Evolutionary conservation across 83 land plant species (phyloP), one percentile per base, ranked within the genome.

Genomic region (Isoetes engelmannii): DNA sequence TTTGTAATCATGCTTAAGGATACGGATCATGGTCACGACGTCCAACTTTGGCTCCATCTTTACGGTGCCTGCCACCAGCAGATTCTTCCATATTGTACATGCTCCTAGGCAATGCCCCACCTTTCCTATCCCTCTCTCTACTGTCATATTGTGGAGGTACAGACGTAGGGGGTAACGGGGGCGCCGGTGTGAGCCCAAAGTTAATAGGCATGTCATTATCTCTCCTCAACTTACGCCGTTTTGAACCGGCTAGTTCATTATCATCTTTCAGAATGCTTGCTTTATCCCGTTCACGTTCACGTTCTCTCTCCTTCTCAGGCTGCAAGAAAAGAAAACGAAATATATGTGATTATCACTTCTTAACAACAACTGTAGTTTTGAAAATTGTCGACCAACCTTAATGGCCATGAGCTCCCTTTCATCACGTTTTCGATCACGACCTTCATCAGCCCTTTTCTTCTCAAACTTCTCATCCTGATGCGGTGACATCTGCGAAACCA

Each of bases 11-110:
- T 51, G 54, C 12, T 10, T 51, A n/a, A 89, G 89, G 92, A 89
- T 91, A 91, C 97, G 69, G 93, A 4, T 95, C 99, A 69, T 74
- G 67, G 21, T 95, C 99, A 6, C 94, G 85, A 6, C 99, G 82
- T 37, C 82, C 57, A 42, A 82, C 68, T 80, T 94, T 94, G 69
- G 74, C 67, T 15, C 67, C 78, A 43, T 93, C 98, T 77, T 93
- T 89, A 48, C 72, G 72, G 70, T 86, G 97, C 28, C 76, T 43
- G 67, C 89, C 84, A 58, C 75, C 80, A 0, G 69, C 59, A 37
- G 81, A 65, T 51, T 93, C 98, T 4, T 91, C 93, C 67, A 85
- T 47, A 28, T 28, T 28, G 71, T 86, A 88, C 51, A 87, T 79
- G 17, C 72, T 58, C n/a, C 92, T 84, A 49, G 81, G 87, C 0